Percentiles rank a stretch among this genome's conserved stretches.
Evolutionary conservation across 768 basidiomycete species (phyloP).

Genomic region (Lentinula aciculospora): DNA sequence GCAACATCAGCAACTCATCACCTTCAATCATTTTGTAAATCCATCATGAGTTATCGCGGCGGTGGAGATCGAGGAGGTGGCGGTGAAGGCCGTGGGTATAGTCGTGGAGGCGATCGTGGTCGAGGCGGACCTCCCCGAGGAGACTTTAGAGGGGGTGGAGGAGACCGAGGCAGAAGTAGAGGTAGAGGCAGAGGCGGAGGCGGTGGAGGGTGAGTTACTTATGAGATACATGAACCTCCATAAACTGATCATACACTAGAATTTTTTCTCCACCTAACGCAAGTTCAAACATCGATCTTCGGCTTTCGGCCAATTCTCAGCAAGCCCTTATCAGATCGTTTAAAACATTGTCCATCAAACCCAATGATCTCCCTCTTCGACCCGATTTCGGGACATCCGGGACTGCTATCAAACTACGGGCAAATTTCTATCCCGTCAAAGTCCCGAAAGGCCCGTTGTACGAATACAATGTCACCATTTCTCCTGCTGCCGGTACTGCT

Average conservation of each 20-base stretch:
- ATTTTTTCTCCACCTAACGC: constrained; percentile 29
- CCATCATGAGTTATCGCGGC: not conserved
- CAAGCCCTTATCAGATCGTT: constrained; percentile 34
- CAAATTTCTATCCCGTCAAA: constrained; percentile 65
- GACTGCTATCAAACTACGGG: constrained; percentile 42
- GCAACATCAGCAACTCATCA: too few species aligned
- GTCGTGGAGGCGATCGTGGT: constrained; percentile 18
- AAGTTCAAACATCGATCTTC: constrained; percentile 35
- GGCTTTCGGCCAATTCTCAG: constrained; percentile 35
- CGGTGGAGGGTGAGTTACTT: constrained; percentile 31
- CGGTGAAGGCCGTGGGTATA: constrained; percentile 21
- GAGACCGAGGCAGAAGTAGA: constrained; percentile 19
- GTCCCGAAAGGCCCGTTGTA: constrained; percentile 42
- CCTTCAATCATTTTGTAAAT: too few species aligned
- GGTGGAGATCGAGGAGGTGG: constrained; percentile 14
- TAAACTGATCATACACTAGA: constrained; percentile 20
- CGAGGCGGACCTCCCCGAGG: constrained; percentile 22
- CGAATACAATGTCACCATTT: constrained; percentile 59
- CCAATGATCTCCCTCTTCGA: constrained; percentile 46
- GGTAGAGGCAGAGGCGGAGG: constrained; percentile 16
- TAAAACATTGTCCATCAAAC: constrained; percentile 22
- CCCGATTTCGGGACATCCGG: constrained; percentile 55
- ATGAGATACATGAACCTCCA: constrained; percentile 16
- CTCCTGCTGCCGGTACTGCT: constrained; percentile 42
- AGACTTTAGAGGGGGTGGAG: constrained; percentile 11